Conservation (phyloP, 768 basidiomycete species). For the Kwoniella newhampshirensis region DNA sequence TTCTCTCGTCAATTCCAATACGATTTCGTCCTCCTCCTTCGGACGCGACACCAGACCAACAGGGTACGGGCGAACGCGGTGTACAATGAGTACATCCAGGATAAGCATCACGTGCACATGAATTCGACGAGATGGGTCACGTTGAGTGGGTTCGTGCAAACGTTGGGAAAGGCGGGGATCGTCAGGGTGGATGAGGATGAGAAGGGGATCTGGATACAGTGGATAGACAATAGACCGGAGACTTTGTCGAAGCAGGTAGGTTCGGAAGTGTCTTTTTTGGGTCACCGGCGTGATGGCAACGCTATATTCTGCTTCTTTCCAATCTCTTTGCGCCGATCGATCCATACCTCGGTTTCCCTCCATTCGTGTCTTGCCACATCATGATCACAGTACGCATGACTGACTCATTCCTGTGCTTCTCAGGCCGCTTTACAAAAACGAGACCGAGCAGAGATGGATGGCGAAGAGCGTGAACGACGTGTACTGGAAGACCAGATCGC, state of each 20-base stretch:
- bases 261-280: constrained; percentile 7
- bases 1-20: constrained; percentile 86
- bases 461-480: constrained; percentile 88
- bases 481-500: constrained; percentile 92
- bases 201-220: constrained; percentile 95
- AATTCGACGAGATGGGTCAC: constrained; percentile 98
- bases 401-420: background rate
- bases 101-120: constrained; percentile 95
- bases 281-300: too few species aligned
- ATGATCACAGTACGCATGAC: background rate
- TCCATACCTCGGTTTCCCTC: too few species aligned
- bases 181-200: constrained; percentile 96
- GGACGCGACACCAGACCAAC: constrained; percentile 90
- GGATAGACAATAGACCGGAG: constrained; percentile 96
- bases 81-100: constrained; percentile 96
- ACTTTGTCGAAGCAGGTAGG: constrained; percentile 82
- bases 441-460: constrained; percentile 83
- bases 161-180: constrained; percentile 79
- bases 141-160: constrained; percentile 89
- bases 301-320: too few species aligned
- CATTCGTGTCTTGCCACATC: too few species aligned
- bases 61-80: constrained; percentile 91
- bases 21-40: constrained; percentile 86
- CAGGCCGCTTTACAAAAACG: constrained; percentile 64
- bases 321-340: too few species aligned